Conservation (phyloP, 2,329 filamentous ascomycete genomes). For the Bisporella sp. region DNA sequence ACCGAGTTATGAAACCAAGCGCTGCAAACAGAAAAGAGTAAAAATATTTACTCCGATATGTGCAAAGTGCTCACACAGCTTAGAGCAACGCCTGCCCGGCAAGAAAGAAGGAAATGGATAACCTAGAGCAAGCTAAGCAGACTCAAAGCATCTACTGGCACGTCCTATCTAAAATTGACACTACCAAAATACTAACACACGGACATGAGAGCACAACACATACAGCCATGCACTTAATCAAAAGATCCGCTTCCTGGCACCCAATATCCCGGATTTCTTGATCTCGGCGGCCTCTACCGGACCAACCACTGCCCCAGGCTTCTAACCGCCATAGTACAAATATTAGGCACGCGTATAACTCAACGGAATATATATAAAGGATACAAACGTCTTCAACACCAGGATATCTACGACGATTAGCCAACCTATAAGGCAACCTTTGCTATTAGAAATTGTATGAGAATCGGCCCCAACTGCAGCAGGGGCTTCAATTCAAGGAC, state of each 20-base stretch:
- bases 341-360: slow-evolving; percentile 4
- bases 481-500: slow-evolving; percentile 7
- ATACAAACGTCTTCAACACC: slow-evolving; percentile 13
- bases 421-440: slow-evolving; percentile 10
- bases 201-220: background rate
- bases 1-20: slow-evolving; percentile 13
- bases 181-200: slow-evolving; percentile 5
- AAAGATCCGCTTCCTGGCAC: background rate
- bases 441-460: background rate
- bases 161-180: slow-evolving; percentile 7
- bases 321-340: background rate
- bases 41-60: slow-evolving; percentile 18
- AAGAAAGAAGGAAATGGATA: slow-evolving; percentile 19
- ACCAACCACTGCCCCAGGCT: too few species aligned
- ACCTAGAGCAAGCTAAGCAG: slow-evolving; percentile 17
- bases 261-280: background rate
- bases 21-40: slow-evolving; percentile 17
- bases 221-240: background rate
- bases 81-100: slow-evolving; percentile 23
- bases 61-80: slow-evolving; percentile 19
- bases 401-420: slow-evolving; percentile 17
- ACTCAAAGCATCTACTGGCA: slow-evolving; percentile 15
- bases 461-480: slow-evolving; percentile 15
- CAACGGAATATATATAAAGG: background rate
- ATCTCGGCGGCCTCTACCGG: too few species aligned